Conservation (phyloP, 352 stramenopile genomes). For the Phytopythium kandeliae region DNA sequence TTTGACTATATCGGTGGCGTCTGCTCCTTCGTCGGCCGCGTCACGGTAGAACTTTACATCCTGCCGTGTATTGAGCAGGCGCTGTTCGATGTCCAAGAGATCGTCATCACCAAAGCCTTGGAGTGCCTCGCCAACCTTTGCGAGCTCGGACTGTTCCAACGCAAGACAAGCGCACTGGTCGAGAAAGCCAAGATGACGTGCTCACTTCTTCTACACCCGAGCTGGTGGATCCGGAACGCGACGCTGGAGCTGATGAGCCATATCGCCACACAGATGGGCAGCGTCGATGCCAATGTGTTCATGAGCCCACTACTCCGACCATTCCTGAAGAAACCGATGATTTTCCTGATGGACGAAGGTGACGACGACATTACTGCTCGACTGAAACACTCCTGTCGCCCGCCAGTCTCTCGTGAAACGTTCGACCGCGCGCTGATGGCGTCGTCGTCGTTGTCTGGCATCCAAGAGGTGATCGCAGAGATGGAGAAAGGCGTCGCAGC, state of each 20-base stretch:
- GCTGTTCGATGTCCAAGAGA: constrained; percentile 95
- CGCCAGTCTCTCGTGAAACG: constrained; percentile 73
- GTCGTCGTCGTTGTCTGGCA: constrained; percentile 39
- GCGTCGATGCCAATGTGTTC: constrained; percentile 90
- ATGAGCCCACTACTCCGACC: constrained; percentile 83
- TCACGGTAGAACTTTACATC: constrained; percentile 95
- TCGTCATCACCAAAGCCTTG: constrained; percentile 93
- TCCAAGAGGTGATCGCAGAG: constrained; percentile 44
- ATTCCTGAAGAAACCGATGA: constrained; percentile 86
- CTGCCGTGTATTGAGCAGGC: constrained; percentile 96
- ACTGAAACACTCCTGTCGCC: constrained; percentile 55
- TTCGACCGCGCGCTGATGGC: constrained; percentile 79
- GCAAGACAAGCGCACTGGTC: constrained; percentile 66
- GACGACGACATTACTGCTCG: constrained; percentile 46
- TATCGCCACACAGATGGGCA: constrained; percentile 83
- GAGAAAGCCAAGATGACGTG: constrained; percentile 84
- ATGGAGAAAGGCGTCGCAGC: constrained; percentile 33
- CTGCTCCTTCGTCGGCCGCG: constrained; percentile 92
- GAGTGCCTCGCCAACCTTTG: constrained; percentile 89
- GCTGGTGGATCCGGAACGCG: constrained; percentile 86
- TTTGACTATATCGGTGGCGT: constrained; percentile 94
- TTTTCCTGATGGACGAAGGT: constrained; percentile 63
- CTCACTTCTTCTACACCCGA: constrained; percentile 82
- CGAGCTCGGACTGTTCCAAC: constrained; percentile 90
- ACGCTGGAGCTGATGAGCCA: constrained; percentile 84